phyloP scores from a whole-genome alignment of 2,329 filamentous ascomycete genomes.

The Coleophoma cylindrospora region DNA sequence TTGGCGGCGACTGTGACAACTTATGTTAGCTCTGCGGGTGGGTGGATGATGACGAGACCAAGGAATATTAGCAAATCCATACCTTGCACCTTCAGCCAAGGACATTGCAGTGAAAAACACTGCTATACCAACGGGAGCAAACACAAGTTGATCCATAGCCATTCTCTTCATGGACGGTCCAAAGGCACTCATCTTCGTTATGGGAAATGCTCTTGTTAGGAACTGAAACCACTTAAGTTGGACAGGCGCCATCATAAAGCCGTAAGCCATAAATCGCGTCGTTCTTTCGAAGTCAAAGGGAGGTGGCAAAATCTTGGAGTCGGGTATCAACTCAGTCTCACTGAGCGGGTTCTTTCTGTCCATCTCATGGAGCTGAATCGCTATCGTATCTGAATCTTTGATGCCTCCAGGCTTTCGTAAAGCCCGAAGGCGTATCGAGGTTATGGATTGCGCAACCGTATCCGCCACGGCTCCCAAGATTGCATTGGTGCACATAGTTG shows the following conservation, averaged over 20 bases:
- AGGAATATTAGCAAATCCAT: slow-evolving; percentile 17
- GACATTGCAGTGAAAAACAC: slow-evolving; percentile 97
- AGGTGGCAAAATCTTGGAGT: slow-evolving; percentile 60
- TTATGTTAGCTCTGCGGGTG: no score
- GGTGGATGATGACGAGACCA: no score
- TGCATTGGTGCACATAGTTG: slow-evolving; percentile 98
- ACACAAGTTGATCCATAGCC: slow-evolving; percentile 86
- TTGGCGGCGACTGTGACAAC: no score
- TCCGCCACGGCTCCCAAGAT: slow-evolving; percentile 94
- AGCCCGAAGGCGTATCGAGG: slow-evolving; percentile 68
- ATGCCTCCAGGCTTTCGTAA: slow-evolving; percentile 55
- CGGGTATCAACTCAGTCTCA: slow-evolving; percentile 62
- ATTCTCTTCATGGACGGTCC: slow-evolving; percentile 83
- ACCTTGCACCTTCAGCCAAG: slow-evolving; percentile 84
- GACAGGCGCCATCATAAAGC: slow-evolving; percentile 90
- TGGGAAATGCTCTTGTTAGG: slow-evolving; percentile 75
- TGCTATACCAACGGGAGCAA: slow-evolving; percentile 83
- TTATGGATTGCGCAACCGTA: slow-evolving; percentile 90
- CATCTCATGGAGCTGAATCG: slow-evolving; percentile 85
- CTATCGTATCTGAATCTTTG: slow-evolving; percentile 61
- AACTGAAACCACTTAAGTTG: slow-evolving; percentile 97
- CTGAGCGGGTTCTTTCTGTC: slow-evolving; percentile 71
- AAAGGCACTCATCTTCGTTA: slow-evolving; percentile 71
- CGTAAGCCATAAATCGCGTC: slow-evolving; percentile 94
- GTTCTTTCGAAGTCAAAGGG: slow-evolving; percentile 94